Evolutionary conservation across 2,329 filamentous ascomycete species (phyloP), one percentile per base, ranked within the genome.

Genomic region (Penicillium italicum): DNA sequence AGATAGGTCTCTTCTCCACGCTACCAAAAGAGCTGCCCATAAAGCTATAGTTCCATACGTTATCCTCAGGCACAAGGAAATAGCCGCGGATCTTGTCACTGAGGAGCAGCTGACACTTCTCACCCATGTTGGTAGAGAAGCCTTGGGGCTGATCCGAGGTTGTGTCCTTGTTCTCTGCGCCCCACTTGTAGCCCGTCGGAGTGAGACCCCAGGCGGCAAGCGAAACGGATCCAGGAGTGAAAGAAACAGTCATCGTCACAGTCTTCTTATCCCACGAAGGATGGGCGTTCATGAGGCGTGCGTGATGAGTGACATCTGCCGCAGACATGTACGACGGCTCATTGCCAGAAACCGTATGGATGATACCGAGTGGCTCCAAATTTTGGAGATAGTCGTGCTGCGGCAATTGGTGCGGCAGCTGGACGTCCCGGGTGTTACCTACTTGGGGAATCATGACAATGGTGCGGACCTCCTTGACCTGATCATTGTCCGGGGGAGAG

Each of bases 361-460:
- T 97, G 65, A 97, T 82, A 66, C 94, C 94, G 12, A 99, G 82
- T 5, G 94, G 91, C 76, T 99, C 94, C 72, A 99, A 82, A 54
- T 82, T 83, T 57, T 89, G 84, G 40, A 99, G 85, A 72, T 92
- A 91, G 69, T 97, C 91, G 75, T 97, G 91, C 74, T 96, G 89
- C 4, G 94, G 95, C 11, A 97, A 79, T 64, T 94, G 85, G 59
- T 95, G 89, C 1, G 94, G 91, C 40, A 97, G 80, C 73, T 97
- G 91, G 5, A 97, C 88, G 67, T 93, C 92, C 57, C 93, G 90
- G 12, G 94, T 89, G 58, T 90, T 94, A 55, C 94, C 94, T 57
- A 97, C 92, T 75, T 99, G 94, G 5, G 94, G 95, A 16, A 99
- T 85, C 90, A 99, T 94, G 66, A 96, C 93, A 67, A 99, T 97